phyloP scores from a whole-genome alignment of 2,329 filamentous ascomycete genomes.

The Cytospora paraplurivora region DNA sequence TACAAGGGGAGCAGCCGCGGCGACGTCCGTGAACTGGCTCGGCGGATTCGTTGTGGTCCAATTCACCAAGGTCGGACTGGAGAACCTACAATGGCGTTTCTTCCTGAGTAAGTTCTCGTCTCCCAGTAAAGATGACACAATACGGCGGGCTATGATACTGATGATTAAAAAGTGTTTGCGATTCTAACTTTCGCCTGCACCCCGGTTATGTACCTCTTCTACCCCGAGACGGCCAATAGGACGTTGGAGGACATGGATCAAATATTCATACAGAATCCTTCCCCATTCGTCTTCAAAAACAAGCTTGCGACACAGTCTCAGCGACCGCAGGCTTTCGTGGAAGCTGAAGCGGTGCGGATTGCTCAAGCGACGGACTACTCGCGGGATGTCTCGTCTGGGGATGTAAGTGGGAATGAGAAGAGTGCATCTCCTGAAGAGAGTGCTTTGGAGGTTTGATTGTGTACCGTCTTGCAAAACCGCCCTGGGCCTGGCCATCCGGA shows the following conservation, averaged over 20 bases:
- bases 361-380: constrained; percentile 18
- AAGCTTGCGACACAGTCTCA: constrained; percentile 40
- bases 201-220: constrained; percentile 50
- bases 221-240: constrained; percentile 50
- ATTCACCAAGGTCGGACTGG: constrained; percentile 47
- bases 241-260: constrained; percentile 53
- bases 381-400: constrained; percentile 3
- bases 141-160: not conserved
- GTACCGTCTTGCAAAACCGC: not conserved
- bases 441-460: constrained; percentile 6
- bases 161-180: constrained; percentile 28
- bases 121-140: not conserved
- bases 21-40: constrained; percentile 49
- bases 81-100: constrained; percentile 46
- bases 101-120: constrained; percentile 42
- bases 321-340: constrained; percentile 40
- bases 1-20: constrained; percentile 45
- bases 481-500: not conserved
- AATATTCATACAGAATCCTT: constrained; percentile 40
- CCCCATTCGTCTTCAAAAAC: constrained; percentile 39
- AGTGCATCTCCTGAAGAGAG: not conserved
- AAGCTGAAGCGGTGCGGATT: constrained; percentile 40
- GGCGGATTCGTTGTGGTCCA: constrained; percentile 47
- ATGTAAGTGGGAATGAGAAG: constrained; percentile 17
- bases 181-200: constrained; percentile 40